These are phyloP conservation scores for Eucalyptus brandiana DNA, from an alignment of 345 rosid species.

Conservation along the genomic window DNA sequence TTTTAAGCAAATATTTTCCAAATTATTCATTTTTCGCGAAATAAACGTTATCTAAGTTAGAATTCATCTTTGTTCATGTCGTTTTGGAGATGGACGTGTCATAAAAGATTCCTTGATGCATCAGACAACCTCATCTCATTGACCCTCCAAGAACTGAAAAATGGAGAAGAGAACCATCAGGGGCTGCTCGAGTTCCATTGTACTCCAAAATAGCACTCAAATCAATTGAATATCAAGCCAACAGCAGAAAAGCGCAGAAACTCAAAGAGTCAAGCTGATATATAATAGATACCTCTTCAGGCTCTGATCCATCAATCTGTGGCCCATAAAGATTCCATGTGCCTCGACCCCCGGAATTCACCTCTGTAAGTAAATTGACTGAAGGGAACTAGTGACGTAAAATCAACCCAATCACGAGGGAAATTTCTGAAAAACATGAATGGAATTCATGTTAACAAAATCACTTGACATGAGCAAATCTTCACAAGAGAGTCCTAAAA, in stretches of 20 bases:
- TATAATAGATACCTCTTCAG: conserved; percentile 31
- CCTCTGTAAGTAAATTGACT: conserved; percentile 70
- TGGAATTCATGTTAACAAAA: not conserved
- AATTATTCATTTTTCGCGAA: too few relatives aligned
- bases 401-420: conserved; percentile 84
- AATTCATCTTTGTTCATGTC: not conserved
- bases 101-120: conserved; percentile 37
- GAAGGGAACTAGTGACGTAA: conserved; percentile 64
- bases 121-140: conserved; percentile 37
- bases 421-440: conserved; percentile 43
- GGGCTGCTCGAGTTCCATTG: conserved; percentile 76
- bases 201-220: not conserved
- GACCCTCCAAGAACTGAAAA: conserved; percentile 80
- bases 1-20: too few relatives aligned
- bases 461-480: not conserved
- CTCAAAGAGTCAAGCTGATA: not conserved
- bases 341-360: conserved; percentile 86
- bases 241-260: not conserved
- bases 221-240: not conserved
- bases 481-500: too few relatives aligned
- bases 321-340: conserved; percentile 68
- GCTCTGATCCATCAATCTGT: conserved; percentile 82
- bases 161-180: conserved; percentile 62
- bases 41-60: not conserved
- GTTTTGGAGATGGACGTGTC: conserved; percentile 14